Evolutionary conservation across 179 eudicot genomes (phyloP), one percentile per base, ranked within the genome.

Genomic region (Sideroxylon spinosum): DNA sequence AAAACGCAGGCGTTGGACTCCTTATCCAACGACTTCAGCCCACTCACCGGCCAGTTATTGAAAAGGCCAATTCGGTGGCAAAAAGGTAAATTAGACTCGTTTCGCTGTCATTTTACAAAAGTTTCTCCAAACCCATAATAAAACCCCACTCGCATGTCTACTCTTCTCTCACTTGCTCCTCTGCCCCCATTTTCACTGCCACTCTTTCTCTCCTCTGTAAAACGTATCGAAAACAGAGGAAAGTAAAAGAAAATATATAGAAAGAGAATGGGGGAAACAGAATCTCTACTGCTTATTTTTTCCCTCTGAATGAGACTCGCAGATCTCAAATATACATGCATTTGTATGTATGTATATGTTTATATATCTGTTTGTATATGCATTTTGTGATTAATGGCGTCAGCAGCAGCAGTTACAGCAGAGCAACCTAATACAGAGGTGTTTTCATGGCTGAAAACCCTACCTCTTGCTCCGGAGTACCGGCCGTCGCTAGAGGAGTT

Each of bases 391-490:
- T 55, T 69, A 78, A 82, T 82, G 83, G 82, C 81, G 17, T 74
- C 78, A 37, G 44, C 44, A 37, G 44, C 44, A 37, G 44, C 44
- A 37, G 44, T 37, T 6, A 19, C 71, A 73, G 82, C 74, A 49
- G 80, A 74, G 12, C 66, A 60, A 4, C 44, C 44, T 3, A 37
- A 37, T 37, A 37, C 44, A 3, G 97, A 94, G 78, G 94, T 94
- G 1, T 87, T 88, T 72, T 64, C 91, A 65, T 94, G 98, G 98
- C 85, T 94, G 7, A 94, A 93, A 88, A 85, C 92, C 82, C 90
- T 95, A 86, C 96, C 99, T 16, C 22, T 86, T 44, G 99, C 99
- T 3, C 99, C 99, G 32, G 99, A 91, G 78, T 95, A 88, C 61
- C 94, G 93, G 80, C 99, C 99, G 48, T 88, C 93, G 57, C 79